These are phyloP conservation scores for Musa acuminata DNA, from an alignment of 176 grass and related monocot species.

Conservation along the genomic window DNA sequence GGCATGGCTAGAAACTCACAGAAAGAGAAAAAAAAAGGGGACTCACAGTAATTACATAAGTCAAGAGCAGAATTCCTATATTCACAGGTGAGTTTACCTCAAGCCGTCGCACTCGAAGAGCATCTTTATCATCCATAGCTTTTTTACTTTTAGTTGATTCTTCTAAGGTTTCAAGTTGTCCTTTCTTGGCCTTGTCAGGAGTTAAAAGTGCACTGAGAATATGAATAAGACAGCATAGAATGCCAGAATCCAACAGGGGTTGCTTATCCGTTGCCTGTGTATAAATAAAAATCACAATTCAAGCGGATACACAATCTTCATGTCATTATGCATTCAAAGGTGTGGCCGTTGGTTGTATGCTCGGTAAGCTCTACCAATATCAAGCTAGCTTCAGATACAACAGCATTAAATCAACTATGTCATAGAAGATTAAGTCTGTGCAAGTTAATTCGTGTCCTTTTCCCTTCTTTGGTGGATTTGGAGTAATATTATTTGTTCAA, in stretches of 20 bases:
- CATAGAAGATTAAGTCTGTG: not conserved
- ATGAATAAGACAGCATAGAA: constrained; percentile 94
- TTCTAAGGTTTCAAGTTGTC: constrained; percentile 29
- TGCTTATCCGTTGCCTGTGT: constrained; percentile 79
- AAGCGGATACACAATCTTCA: too few relatives aligned
- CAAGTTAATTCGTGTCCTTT: too few relatives aligned
- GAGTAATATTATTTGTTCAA: too few relatives aligned
- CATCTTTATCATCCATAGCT: constrained; percentile 38
- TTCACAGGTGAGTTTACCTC: constrained; percentile 47
- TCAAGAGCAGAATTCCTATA: not conserved
- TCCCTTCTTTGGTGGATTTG: too few relatives aligned
- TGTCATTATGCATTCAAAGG: too few relatives aligned
- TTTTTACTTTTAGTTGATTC: constrained; percentile 45
- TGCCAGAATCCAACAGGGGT: constrained; percentile 91
- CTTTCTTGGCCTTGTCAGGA: constrained; percentile 44
- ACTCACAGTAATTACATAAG: not conserved
- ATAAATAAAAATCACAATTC: constrained; percentile 28
- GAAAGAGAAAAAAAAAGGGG: too few relatives aligned
- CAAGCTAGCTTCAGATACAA: not conserved
- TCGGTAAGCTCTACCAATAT: too few relatives aligned
- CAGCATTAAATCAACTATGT: not conserved
- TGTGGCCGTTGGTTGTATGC: too few relatives aligned
- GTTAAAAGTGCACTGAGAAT: constrained; percentile 85
- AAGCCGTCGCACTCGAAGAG: constrained; percentile 47
- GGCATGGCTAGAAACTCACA: too few relatives aligned